phyloP scores from a whole-genome alignment of 2,329 filamentous ascomycete genomes.

The Fusarium sp. region DNA sequence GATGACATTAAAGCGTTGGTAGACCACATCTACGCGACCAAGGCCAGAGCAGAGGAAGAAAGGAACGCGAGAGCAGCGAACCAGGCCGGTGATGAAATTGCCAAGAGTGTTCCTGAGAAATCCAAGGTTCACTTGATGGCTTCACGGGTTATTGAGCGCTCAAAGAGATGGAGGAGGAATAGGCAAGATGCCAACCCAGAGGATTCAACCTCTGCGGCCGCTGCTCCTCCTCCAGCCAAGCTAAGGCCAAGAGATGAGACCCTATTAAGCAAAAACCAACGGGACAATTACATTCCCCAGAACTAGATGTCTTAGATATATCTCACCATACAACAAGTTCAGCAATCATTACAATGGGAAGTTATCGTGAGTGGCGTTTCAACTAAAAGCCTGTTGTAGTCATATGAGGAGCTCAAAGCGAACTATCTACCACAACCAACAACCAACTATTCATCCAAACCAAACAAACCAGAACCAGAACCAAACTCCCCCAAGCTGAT shows the following conservation, averaged over 20 bases:
- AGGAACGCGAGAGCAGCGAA: neutral
- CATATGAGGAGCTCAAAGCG: neutral
- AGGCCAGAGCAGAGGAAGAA: neutral
- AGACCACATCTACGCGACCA: neutral
- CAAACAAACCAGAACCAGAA: neutral
- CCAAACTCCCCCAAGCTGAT: neutral
- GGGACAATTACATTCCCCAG: neutral
- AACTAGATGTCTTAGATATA: neutral
- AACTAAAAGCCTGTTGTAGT: neutral
- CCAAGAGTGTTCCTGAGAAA: neutral
- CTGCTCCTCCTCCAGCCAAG: neutral
- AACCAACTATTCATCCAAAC: neutral
- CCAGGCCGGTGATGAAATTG: neutral
- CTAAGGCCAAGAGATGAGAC: neutral
- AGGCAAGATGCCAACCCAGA: neutral
- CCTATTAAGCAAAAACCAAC: neutral
- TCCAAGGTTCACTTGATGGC: neutral
- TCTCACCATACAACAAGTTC: neutral
- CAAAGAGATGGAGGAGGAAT: neutral
- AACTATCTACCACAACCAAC: neutral
- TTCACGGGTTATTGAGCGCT: neutral
- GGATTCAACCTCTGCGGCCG: neutral
- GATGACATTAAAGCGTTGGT: neutral
- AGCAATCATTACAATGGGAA: neutral
- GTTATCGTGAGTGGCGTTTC: neutral